Base-by-base conservation (phyloP, 371 early-diverging fungal species). In the Mucor mucedo region DNA sequence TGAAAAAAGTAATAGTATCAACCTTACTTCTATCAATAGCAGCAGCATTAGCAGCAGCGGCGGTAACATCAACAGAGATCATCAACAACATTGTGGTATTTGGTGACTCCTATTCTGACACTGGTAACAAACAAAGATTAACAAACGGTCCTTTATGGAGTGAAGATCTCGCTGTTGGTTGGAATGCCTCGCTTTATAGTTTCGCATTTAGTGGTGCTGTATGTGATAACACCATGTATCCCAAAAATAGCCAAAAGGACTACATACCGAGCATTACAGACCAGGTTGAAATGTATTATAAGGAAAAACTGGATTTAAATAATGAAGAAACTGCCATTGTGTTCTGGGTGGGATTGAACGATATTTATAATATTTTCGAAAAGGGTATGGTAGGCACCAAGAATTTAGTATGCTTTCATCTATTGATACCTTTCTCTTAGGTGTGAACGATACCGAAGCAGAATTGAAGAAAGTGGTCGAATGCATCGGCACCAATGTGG, bases 81-180 rank as follows among this genome's bases (percentile, higher is more conserved):
- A 57, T 71, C 6, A 78, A 78, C 10, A 71, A 78, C 52, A 52
- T 81, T 11, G 77, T 81, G 30, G 77, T 81, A 1, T 78, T 81
- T 72, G 82, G 82, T 29, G 82, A 81, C 58, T 78, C 79, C 1
- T 81, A 81, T 55, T 78, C 82, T 21, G 78, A 81, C 58, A 62
- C 57, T 14, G 82, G 82, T 10, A 81, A 77, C 44, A 52, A 63
- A 28, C 71, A 73, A 33, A 60, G 72, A 41, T 64, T 69, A 39
- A 75, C 75, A 2, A 81, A 81, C 52, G 82, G 82, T n/a, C 82
- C 82, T n/a, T 28, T 77, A 13, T 81, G 82, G 82, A 74, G 62
- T 38, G 76, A 81, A 58, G 54, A 75, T 63, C 52, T 81, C 21
- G 78, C 82, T 33, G 71, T 71, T 8, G 77, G 77, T 2, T 81